phyloP scores from a whole-genome alignment of 2,329 filamentous ascomycete species.

The Domatiomyces catenatus region DNA sequence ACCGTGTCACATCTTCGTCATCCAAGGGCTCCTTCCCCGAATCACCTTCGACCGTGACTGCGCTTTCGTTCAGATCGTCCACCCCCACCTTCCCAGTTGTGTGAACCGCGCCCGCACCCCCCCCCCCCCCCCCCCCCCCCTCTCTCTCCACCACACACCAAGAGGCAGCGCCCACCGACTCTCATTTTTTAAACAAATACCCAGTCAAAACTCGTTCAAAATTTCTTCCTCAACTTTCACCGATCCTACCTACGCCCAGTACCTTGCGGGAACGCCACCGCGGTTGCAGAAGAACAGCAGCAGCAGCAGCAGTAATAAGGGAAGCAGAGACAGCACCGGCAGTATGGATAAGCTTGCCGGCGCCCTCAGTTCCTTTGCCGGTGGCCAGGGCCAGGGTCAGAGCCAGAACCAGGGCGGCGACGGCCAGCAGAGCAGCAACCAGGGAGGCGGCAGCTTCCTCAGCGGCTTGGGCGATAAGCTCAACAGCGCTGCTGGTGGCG shows the following conservation, averaged over 20 bases:
- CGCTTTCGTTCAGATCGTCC: background rate
- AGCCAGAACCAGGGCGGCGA: constrained; percentile 1
- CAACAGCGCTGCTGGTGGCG: constrained; percentile 57
- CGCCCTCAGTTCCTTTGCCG: constrained; percentile 13
- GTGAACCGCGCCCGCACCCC: no score
- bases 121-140: no score
- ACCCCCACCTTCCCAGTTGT: background rate
- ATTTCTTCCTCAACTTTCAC: background rate
- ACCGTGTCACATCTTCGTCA: background rate
- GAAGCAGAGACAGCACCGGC: background rate
- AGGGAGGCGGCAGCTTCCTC: constrained; percentile 27
- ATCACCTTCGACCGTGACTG: background rate
- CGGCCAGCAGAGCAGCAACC: constrained; percentile 15
- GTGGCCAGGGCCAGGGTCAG: constrained; percentile 7
- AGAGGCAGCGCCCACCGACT: background rate
- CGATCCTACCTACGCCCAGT: background rate
- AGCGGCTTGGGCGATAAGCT: constrained; percentile 54
- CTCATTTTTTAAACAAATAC: background rate
- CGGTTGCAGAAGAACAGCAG: background rate
- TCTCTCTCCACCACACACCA: no score
- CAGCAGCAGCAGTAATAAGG: background rate
- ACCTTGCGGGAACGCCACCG: background rate
- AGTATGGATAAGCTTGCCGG: constrained; percentile 16
- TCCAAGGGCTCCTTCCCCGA: background rate
- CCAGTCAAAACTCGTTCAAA: background rate